Base-by-base conservation (phyloP, 192 early-diverging fungal species). In the Umbelopsis vinacea region DNA sequence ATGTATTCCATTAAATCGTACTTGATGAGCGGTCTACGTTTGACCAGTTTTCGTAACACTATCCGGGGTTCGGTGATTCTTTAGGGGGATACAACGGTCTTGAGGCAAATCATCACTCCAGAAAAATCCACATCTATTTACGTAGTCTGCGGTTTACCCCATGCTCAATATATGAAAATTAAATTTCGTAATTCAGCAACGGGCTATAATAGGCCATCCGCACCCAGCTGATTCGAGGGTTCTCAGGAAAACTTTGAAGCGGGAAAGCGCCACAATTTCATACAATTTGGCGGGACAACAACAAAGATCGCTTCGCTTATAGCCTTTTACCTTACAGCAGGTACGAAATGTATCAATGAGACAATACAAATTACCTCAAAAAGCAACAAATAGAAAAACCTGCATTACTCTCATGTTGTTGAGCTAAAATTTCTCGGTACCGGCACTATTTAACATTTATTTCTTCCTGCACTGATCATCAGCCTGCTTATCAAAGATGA, bases 231-330 rank as follows among this genome's bases (percentile, higher is more conserved):
- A 54, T 54, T 54, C 29, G 21, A 26, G 26, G 53, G 53, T 63
- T 63, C 57, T 35, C 57, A 37, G 33, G 33, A 29, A 63, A 6
- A 37, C 33, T 37, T 37, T 63, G 57, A 19, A 37, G 33, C 57
- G 57, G 57, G 57, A 63, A 63, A 63, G 57, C 57, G 57, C 57
- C 57, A 63, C 57, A 63, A 17, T 63, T 29, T 63, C 26, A 63
- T 63, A 63, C 12, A 63, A 63, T 33, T 12, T 63, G 11, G 57
- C 33, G 57, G 57, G 29, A 63, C 33, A 63, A 57, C 10, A 29
- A 11, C 26, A 17, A 43, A 43, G 2, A 43, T 43, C 0, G 35
- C 33, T 63, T 29, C 33, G 57, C 33, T 35, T 19, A 37, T 63
- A 17, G 33, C 57, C 4, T 19, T n/a, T 19, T 35, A 6, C 14